Evolutionary conservation across 176 grass and related monocot genomes (phyloP).

Genomic region (Dactylis glomerata): DNA sequence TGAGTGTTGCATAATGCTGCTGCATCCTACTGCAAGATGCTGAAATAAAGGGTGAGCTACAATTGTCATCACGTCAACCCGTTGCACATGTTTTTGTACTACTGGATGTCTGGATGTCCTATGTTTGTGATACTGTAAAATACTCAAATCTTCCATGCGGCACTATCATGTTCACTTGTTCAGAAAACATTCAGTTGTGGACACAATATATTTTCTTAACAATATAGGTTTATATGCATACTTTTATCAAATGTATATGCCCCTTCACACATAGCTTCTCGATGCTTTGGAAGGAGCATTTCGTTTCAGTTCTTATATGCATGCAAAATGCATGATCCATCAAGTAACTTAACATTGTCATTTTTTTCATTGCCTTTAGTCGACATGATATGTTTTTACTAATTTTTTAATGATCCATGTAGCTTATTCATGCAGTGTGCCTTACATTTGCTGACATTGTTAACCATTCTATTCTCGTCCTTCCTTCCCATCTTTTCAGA

Average conservation of each 20-base stretch:
- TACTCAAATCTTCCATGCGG: background rate
- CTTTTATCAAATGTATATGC: too few species aligned
- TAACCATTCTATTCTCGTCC: background rate
- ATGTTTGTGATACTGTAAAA: background rate
- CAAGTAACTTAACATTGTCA: too few species aligned
- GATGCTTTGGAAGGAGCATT: too few species aligned
- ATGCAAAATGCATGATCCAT: too few species aligned
- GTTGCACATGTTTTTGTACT: background rate
- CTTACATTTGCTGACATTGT: background rate
- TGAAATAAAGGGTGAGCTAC: too few species aligned
- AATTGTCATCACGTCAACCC: background rate
- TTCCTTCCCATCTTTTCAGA: conserved; percentile 48
- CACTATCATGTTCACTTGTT: background rate
- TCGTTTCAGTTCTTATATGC: too few species aligned
- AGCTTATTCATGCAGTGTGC: background rate
- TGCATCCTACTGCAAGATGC: background rate
- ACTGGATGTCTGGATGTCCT: background rate
- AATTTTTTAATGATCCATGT: background rate
- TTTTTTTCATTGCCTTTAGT: too few species aligned
- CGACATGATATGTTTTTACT: too few species aligned
- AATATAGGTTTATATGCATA: too few species aligned
- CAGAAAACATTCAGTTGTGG: background rate
- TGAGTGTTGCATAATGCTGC: too few species aligned
- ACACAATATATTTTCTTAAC: too few species aligned
- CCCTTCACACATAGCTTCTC: too few species aligned